Base-by-base conservation (phyloP, 306 rosid species). In the Ziziphus jujuba region DNA sequence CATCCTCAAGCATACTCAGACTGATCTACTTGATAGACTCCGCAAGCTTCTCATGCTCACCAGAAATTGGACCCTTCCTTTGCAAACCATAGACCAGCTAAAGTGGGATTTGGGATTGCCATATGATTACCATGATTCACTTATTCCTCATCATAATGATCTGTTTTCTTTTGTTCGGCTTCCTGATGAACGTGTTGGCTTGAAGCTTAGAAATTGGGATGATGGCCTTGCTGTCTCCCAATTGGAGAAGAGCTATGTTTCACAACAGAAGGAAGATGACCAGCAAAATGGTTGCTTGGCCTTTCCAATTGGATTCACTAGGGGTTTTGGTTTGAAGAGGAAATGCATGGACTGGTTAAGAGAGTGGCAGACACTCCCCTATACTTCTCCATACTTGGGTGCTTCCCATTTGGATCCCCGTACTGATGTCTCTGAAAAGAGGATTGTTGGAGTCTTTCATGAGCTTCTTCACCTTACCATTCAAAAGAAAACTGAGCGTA, bases 331-430 rank as follows among this genome's bases (percentile, higher is more conserved):
- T 59, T 62, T 90, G 82, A 87, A 66, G 78, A 87, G 91, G 55
- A 92, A 90, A 80, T 80, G 93, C 77, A 86, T 84, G 86, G 93
- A 86, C 54, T 90, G 97, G 93, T 77, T 92, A 77, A 86, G 62
- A 69, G 98, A 92, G 70, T 90, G 97, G 97, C 96, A 92, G 67
- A 86, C 50, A 72, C 96, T 92, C 43, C 98, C 96, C n/a, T 92
- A 87, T 44, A 84, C 91, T 59, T 85, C 93, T 36, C 97, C 98
- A 5, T 85, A 89, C 63, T 24, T 55, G 5, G 76, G 79, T 69
- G 76, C 89, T 43, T 86, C 91, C 57, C 84, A 85, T 76, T 74
- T 92, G 85, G 97, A 92, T 83, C 79, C 89, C 38, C 88, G 98
- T 36, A 92, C 97, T 1, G 95, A 92, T 83, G 83, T 57, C 52